Evolutionary conservation across 768 basidiomycete species (phyloP).

Genomic region (Sistotremastrum suecicum): DNA sequence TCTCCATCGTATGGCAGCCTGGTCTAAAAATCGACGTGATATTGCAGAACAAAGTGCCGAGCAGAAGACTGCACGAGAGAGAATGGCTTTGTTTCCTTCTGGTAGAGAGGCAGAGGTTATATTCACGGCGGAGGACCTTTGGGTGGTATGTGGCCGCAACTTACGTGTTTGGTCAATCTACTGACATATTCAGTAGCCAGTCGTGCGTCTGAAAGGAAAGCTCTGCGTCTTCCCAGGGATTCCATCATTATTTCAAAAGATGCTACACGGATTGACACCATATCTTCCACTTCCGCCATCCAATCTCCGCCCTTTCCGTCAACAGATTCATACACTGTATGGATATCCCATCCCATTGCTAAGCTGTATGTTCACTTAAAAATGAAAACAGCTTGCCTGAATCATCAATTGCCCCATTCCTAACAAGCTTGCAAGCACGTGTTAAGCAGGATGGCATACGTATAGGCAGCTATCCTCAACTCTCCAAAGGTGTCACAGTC

Average conservation of each 20-base stretch:
- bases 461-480: conserved; percentile 64
- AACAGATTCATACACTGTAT: conserved; percentile 76
- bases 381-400: conserved; percentile 45
- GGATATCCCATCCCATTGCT: conserved; percentile 7
- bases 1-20: conserved; percentile 51
- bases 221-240: conserved; percentile 90
- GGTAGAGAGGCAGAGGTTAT: conserved; percentile 48
- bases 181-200: conserved; percentile 38
- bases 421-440: conserved; percentile 63
- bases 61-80: conserved; percentile 58
- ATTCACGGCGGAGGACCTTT: conserved; percentile 66
- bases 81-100: conserved; percentile 87
- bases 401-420: conserved; percentile 76
- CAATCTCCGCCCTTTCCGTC: conserved; percentile 56
- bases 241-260: conserved; percentile 68
- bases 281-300: conserved; percentile 71
- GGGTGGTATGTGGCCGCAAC: conserved; percentile 48
- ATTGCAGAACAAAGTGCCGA: conserved; percentile 51
- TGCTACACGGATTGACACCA: conserved; percentile 58
- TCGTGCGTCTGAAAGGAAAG: conserved; percentile 73
- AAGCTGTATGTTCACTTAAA: not conserved
- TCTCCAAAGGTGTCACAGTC: conserved; percentile 51
- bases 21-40: conserved; percentile 42
- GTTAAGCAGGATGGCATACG: conserved; percentile 64
- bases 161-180: not conserved